phyloP scores from a whole-genome alignment of 108 stramenopile genomes.

The Fragilaria crotonensis region DNA sequence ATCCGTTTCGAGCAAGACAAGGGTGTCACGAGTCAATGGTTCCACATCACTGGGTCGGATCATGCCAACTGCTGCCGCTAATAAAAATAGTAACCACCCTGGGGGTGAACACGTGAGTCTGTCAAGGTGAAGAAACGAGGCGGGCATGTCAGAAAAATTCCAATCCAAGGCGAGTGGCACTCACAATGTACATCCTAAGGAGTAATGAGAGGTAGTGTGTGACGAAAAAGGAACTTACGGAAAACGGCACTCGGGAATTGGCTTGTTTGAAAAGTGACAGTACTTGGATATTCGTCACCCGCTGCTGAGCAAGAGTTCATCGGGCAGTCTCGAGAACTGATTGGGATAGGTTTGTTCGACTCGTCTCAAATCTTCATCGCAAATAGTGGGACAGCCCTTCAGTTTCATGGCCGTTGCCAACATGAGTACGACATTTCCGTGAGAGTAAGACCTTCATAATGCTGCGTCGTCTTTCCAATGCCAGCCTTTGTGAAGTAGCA shows the following conservation, averaged over 20 bases:
- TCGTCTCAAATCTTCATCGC: constrained; percentile 82
- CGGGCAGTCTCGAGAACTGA: constrained; percentile 76
- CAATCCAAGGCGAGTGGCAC: background rate
- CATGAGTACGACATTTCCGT: constrained; percentile 82
- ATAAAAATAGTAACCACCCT: constrained; percentile 80
- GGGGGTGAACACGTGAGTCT: constrained; percentile 77
- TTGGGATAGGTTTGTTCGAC: constrained; percentile 85
- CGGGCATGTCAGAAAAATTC: background rate
- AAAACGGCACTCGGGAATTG: constrained; percentile 64
- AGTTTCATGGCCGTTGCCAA: constrained; percentile 82
- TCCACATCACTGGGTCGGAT: constrained; percentile 78
- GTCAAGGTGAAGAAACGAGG: background rate
- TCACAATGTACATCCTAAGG: background rate
- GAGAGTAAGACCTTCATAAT: constrained; percentile 81
- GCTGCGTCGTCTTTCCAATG: constrained; percentile 72
- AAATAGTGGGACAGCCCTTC: constrained; percentile 87
- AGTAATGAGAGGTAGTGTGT: background rate
- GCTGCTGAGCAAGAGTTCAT: constrained; percentile 68
- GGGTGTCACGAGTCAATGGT: constrained; percentile 68
- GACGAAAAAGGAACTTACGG: constrained; percentile 31
- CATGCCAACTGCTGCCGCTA: constrained; percentile 78
- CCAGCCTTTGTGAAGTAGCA: constrained; percentile 87
- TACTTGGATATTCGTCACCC: constrained; percentile 79
- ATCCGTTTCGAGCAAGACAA: constrained; percentile 79
- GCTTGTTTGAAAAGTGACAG: constrained; percentile 81